Evolutionary conservation across 441 rosid genomes (phyloP), one percentile per base, ranked within the genome.

Genomic region (Adansonia gregorii): DNA sequence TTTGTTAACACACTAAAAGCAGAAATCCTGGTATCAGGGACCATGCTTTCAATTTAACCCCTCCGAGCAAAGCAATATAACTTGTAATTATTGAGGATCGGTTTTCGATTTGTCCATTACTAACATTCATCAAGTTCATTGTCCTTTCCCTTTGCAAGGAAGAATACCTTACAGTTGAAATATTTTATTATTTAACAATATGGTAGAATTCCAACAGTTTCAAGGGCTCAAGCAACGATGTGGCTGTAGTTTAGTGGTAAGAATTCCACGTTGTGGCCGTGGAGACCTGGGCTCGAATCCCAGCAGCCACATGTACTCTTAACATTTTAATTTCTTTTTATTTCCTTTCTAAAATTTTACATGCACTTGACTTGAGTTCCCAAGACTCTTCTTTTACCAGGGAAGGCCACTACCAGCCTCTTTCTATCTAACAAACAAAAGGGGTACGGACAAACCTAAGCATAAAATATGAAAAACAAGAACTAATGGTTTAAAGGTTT

Each of bases 221-320:
- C 3, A 35, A 35, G 39, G 39, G 39, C 39, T 35, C 3, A 5
- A 35, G 4, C 39, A 35, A 35, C 39, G 0, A 35, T 8, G 88
- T 87, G 92, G 88, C 87, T 87, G 89, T 87, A 87, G 89, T 88
- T 88, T 88, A 88, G 92, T 87, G 88, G 92, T 88, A 71, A 86
- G 89, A 86, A 87, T 89, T 84, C 83, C 85, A 88, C 90, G 92
- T 88, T 88, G 86, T 84, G 87, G 88, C 87, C 85, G 85, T 82
- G 79, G 80, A 82, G 82, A 82, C 80, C 88, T 61, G 67, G 67
- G 67, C 67, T 61, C 67, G 67, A 61, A 61, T 61, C 67, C 67
- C 19, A 61, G 67, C 67, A 61, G 67, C 68, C 68, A 64, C 68
- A 35, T 35, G 0, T 35, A 3, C 0, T 35, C 3, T 35, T 35